Base-by-base conservation (phyloP, 2,329 filamentous ascomycete genomes). In the Colletotrichum salicis region DNA sequence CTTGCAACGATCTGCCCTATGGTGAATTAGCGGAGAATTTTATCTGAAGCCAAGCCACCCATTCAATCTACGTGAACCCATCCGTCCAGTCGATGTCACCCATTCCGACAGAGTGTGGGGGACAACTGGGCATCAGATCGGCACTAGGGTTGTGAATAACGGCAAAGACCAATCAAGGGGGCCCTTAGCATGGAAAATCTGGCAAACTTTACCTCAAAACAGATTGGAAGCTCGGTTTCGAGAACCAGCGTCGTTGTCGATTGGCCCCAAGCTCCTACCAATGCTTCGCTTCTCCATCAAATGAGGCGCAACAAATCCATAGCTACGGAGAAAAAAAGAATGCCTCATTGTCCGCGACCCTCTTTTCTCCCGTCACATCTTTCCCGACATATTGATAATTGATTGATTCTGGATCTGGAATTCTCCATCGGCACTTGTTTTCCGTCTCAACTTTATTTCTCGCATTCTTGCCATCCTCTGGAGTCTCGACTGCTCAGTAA, bases 31-130 rank as follows among this genome's bases (percentile, higher is more conserved):
- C 55, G 62, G 55, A 70, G 67, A 66, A 65, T 70, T 65, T 29
- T 35, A 65, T 70, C 45, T 60, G 55, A 37, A 65, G 62, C 67
- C 67, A 70, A 65, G 67, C 61, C 67, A 65, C 67, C 41, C 41
- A 24, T 55, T 24, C 55, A 64, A 52, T 64, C 60, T 52, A 69
- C 37, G 60, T 41, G 60, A 64, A 51, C 37, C 37, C 19, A 22
- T 52, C 37, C 59, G n/a, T 58, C 52, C 41, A 64, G n/a, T 64
- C 10, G 19, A 29, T 54, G n/a, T 22, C 60, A 64, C 15, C 24
- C 22, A 33, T 29, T 55, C 29, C 27, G n/a, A 33, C 59, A 22
- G 19, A 41, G 8, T 41, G 31, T 70, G 61, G 61, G 33, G 29
- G 24, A 45, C 29, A 33, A 29, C 31, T 31, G 27, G 45, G 27